phyloP scores from a whole-genome alignment of 2,329 filamentous ascomycete genomes.

The Emmonsiellopsis sp. region DNA sequence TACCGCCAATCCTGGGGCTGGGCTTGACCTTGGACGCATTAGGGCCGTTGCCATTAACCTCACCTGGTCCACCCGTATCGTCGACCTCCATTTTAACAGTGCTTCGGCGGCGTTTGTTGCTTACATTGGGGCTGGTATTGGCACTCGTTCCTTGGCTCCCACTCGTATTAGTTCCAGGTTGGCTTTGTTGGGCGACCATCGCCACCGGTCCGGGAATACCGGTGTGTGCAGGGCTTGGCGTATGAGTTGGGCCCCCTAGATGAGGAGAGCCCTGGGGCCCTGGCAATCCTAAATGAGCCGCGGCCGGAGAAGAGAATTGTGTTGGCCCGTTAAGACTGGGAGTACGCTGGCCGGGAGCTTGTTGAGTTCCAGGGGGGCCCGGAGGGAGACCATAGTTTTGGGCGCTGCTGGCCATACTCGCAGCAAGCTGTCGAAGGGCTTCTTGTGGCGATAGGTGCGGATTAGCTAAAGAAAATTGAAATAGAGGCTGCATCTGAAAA shows the following conservation, averaged over 20 bases:
- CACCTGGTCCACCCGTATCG: slow-evolving; percentile 32
- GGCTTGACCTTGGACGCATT: slow-evolving; percentile 36
- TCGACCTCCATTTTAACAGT: slow-evolving; percentile 51
- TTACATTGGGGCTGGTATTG: slow-evolving; percentile 54
- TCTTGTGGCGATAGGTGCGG: slow-evolving; percentile 43
- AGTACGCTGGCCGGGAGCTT: slow-evolving; percentile 28
- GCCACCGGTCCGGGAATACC: slow-evolving; percentile 37
- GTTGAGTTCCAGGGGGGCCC: slow-evolving; percentile 15
- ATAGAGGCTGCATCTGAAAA: slow-evolving; percentile 53
- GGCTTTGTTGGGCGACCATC: slow-evolving; percentile 50
- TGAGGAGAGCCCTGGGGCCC: slow-evolving; percentile 40
- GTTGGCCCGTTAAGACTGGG: slow-evolving; percentile 38
- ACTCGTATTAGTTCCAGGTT: slow-evolving; percentile 45
- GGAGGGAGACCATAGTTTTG: slow-evolving; percentile 20
- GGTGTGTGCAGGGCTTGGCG: slow-evolving; percentile 36
- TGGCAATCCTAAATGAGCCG: slow-evolving; percentile 44
- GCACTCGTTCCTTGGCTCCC: slow-evolving; percentile 43
- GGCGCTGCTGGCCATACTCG: slow-evolving; percentile 27
- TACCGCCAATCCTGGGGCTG: slow-evolving; percentile 36
- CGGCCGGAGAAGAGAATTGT: slow-evolving; percentile 50
- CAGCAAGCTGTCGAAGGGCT: slow-evolving; percentile 45
- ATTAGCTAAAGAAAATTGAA: slow-evolving; percentile 47
- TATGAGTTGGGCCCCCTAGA: slow-evolving; percentile 41
- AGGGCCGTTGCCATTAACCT: slow-evolving; percentile 39
- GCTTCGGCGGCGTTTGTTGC: slow-evolving; percentile 51